A percentile compares a stretch with the other conserved stretches of the same genome.
These are phyloP conservation scores for Thelephora ganbajun DNA, from an alignment of 768 basidiomycete species.

Conservation along the genomic window DNA sequence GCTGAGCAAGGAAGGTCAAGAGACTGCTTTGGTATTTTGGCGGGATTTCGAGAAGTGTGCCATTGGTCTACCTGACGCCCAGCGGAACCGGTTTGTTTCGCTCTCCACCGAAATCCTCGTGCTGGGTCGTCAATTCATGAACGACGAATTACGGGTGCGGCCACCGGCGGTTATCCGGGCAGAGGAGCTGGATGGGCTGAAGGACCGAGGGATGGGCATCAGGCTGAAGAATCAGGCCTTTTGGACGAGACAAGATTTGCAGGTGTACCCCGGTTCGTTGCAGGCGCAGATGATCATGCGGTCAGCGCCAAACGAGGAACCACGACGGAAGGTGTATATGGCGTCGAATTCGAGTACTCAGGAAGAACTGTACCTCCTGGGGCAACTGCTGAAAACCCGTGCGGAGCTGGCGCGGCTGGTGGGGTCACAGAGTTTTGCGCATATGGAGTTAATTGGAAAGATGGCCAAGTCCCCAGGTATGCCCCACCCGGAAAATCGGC, in stretches of 20 bases:
- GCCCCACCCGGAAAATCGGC: constrained; percentile 10
- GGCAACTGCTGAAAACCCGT: constrained; percentile 59
- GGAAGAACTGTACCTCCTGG: constrained; percentile 65
- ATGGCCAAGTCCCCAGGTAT: constrained; percentile 92
- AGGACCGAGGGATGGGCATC: constrained; percentile 66
- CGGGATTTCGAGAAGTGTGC: constrained; percentile 97
- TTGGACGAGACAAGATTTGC: constrained; percentile 60
- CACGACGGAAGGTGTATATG: constrained; percentile 70
- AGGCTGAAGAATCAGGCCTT: constrained; percentile 62
- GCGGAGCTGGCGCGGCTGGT: constrained; percentile 76
- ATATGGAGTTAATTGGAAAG: constrained; percentile 83
- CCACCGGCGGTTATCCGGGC: constrained; percentile 57
- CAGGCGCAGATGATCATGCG: constrained; percentile 93
- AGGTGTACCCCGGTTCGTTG: constrained; percentile 73
- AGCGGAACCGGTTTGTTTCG: constrained; percentile 74
- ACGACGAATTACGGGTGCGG: constrained; percentile 45
- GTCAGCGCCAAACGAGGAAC: constrained; percentile 73
- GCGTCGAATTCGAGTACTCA: constrained; percentile 66
- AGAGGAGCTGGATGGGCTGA: constrained; percentile 56
- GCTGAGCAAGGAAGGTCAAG: constrained; percentile 60
- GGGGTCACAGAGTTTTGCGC: constrained; percentile 74
- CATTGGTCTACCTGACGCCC: constrained; percentile 68
- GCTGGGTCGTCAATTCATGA: constrained; percentile 78
- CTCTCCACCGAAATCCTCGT: constrained; percentile 81
- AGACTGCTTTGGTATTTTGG: constrained; percentile 89